A percentile compares a stretch with the other conserved stretches of the same genome.
Conservation (phyloP, 768 basidiomycete genomes). For the Calocybe gangraenosa region DNA sequence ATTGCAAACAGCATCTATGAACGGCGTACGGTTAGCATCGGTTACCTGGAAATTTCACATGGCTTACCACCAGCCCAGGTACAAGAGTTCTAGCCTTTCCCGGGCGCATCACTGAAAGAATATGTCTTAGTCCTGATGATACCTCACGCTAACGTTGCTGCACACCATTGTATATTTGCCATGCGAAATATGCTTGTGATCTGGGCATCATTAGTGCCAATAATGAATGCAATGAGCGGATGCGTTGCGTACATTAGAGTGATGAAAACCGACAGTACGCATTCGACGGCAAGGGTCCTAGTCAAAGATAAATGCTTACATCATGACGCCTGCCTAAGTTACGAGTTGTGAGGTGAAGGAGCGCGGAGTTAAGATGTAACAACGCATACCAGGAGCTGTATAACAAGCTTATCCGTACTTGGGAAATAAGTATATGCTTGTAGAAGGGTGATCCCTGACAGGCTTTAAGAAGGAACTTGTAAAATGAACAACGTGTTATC, state of each 20-base stretch:
- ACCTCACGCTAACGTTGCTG: neutral
- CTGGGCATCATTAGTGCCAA: conserved; percentile 14
- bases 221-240: conserved; percentile 12
- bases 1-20: conserved; percentile 6
- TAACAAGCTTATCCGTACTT: conserved; percentile 16
- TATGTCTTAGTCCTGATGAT: neutral
- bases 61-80: conserved; percentile 14
- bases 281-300: no score
- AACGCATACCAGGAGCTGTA: conserved; percentile 21
- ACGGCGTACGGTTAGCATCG: neutral
- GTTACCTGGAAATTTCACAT: neutral
- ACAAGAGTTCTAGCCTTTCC: conserved; percentile 3
- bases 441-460: conserved; percentile 26
- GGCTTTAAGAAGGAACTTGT: conserved; percentile 9
- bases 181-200: conserved; percentile 31
- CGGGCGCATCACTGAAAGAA: conserved; percentile 1
- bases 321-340: conserved; percentile 4
- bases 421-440: conserved; percentile 29
- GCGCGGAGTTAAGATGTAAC: neutral
- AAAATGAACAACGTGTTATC: no score
- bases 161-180: conserved; percentile 28
- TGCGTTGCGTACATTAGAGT: neutral
- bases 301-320: neutral
- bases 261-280: no score
- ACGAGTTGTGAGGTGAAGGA: neutral